phyloP scores from a whole-genome alignment of 306 rosid genomes.

The Prunus mume region DNA sequence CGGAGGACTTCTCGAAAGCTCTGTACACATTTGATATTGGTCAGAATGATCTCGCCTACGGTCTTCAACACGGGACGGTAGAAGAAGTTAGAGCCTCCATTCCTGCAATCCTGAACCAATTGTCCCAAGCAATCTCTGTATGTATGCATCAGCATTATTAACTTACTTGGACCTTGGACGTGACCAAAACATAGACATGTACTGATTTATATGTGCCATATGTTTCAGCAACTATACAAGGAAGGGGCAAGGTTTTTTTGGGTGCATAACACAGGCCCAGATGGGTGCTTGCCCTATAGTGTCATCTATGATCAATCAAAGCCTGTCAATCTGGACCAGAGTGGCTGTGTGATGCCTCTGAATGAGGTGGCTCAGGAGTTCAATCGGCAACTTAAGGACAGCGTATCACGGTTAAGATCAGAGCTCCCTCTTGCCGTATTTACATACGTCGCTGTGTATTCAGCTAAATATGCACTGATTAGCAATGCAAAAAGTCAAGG shows the following conservation, averaged over 20 bases:
- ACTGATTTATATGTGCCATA: constrained; percentile 7
- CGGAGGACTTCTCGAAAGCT: constrained; percentile 65
- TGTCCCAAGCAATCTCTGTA: constrained; percentile 59
- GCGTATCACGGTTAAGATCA: constrained; percentile 35
- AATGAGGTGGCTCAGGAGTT: constrained; percentile 73
- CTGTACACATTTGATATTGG: constrained; percentile 82
- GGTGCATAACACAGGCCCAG: constrained; percentile 80
- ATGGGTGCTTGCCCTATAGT: constrained; percentile 71
- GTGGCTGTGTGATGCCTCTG: constrained; percentile 63
- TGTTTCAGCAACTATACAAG: constrained; percentile 61
- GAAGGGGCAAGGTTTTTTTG: constrained; percentile 77
- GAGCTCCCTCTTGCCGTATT: constrained; percentile 53
- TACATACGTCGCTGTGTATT: constrained; percentile 62
- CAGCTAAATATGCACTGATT: constrained; percentile 63
- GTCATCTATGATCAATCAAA: constrained; percentile 45
- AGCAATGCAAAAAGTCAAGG: constrained; percentile 55
- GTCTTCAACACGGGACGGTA: constrained; percentile 50
- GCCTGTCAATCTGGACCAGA: constrained; percentile 50
- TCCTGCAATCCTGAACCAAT: constrained; percentile 54
- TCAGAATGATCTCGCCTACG: constrained; percentile 72
- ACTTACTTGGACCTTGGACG: not conserved
- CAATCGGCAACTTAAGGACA: constrained; percentile 62
- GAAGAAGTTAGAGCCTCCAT: constrained; percentile 62
- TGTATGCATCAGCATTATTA: not conserved
- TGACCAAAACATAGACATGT: not conserved